Evolutionary conservation across 148 eudicot genomes (phyloP).

Genomic region (Drosera capensis): DNA sequence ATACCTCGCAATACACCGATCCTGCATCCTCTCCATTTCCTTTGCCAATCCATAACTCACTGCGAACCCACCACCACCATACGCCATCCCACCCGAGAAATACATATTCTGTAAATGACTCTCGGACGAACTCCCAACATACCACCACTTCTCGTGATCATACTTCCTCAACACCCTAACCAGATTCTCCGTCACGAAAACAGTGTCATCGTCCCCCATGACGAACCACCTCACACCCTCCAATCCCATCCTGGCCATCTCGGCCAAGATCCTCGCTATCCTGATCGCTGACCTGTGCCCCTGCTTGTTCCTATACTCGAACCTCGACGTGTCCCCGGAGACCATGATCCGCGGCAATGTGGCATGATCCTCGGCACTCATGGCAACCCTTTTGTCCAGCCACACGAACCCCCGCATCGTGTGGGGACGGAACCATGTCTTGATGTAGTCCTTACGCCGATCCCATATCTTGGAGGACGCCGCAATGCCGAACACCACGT

Average conservation of each 20-base stretch:
- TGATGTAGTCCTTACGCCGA: slow-evolving; percentile 57
- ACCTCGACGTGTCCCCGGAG: slow-evolving; percentile 46
- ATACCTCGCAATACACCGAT: slow-evolving; percentile 63
- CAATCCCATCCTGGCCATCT: slow-evolving; percentile 44
- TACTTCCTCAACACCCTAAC: slow-evolving; percentile 48
- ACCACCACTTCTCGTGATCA: slow-evolving; percentile 57
- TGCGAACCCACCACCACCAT: slow-evolving; percentile 89
- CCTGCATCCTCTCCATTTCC: slow-evolving; percentile 73
- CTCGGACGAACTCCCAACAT: slow-evolving; percentile 70
- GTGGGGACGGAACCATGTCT: slow-evolving; percentile 58
- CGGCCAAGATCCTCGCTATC: slow-evolving; percentile 71
- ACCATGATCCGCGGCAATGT: slow-evolving; percentile 37
- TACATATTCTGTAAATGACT: slow-evolving; percentile 73
- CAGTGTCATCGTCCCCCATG: slow-evolving; percentile 84
- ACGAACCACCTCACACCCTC: slow-evolving; percentile 68
- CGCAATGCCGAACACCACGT: slow-evolving; percentile 79
- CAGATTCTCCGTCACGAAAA: slow-evolving; percentile 66
- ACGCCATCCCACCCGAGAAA: slow-evolving; percentile 87
- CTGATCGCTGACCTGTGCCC: slow-evolving; percentile 85
- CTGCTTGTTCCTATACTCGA: slow-evolving; percentile 42
- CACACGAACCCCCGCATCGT: slow-evolving; percentile 60
- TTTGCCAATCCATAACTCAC: slow-evolving; percentile 77
- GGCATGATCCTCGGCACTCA: not conserved
- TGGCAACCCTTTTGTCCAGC: slow-evolving; percentile 40
- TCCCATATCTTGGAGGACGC: slow-evolving; percentile 72